A percentile compares a stretch with the other conserved stretches of the same genome.
phyloP scores from a whole-genome alignment of 2,329 filamentous ascomycete species.

The Penicillium sp. region DNA sequence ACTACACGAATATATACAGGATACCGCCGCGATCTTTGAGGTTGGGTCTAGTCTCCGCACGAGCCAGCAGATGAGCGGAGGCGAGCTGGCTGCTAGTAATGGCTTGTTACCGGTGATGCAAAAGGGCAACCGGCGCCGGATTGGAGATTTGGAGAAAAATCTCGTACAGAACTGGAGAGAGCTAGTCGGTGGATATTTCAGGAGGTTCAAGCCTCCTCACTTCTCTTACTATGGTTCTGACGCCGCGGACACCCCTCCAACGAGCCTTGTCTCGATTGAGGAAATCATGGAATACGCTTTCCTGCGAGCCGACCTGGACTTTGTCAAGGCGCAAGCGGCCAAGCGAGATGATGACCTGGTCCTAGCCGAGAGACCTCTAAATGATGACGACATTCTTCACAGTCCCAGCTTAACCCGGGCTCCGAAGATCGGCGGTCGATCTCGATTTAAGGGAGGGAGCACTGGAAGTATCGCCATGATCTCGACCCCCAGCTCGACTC shows the following conservation, averaged over 20 bases:
- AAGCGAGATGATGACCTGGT: conserved; percentile 71
- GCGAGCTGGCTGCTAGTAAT: conserved; percentile 13
- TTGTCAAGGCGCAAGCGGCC: conserved; percentile 79
- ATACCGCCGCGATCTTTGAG: conserved; percentile 70
- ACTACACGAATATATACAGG: conserved; percentile 83
- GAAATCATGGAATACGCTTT: conserved; percentile 82
- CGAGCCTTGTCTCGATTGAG: conserved; percentile 40
- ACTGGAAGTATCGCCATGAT: conserved; percentile 87
- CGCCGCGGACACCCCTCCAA: conserved; percentile 24
- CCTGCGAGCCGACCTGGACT: conserved; percentile 88
- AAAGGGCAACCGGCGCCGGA: conserved; percentile 55
- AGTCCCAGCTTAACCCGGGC: conserved; percentile 49
- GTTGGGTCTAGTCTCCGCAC: conserved; percentile 68
- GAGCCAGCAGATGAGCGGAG: conserved; percentile 12
- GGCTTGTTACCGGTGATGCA: conserved; percentile 48
- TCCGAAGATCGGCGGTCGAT: conserved; percentile 62
- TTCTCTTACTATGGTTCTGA: conserved; percentile 53
- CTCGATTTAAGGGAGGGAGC: conserved; percentile 86
- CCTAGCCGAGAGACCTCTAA: conserved; percentile 70
- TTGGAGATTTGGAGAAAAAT: conserved; percentile 63
- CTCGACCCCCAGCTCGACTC: conserved; percentile 82
- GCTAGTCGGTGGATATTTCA: conserved; percentile 89
- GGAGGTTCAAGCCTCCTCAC: conserved; percentile 76
- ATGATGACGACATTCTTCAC: conserved; percentile 78
- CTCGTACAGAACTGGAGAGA: conserved; percentile 74